Percentiles rank a stretch among this genome's conserved stretches.
phyloP scores from a whole-genome alignment of 179 eudicot species.

The Silene noctiflora region DNA sequence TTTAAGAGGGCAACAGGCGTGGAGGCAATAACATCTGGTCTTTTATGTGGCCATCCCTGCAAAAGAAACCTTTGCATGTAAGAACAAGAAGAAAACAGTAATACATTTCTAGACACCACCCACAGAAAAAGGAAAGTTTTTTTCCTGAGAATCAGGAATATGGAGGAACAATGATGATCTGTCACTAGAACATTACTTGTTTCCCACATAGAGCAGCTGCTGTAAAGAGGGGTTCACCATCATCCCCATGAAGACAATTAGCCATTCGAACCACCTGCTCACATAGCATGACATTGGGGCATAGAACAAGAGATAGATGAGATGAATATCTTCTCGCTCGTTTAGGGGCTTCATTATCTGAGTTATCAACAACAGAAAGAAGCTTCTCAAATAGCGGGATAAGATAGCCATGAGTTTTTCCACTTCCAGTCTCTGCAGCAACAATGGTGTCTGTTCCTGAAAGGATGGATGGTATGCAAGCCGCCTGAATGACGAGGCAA shows the following conservation, averaged over 20 bases:
- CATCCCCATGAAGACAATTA: constrained; percentile 50
- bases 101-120: too few relatives aligned
- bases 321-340: constrained; percentile 25
- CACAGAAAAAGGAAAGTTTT: not conserved
- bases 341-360: constrained; percentile 27
- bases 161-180: too few relatives aligned
- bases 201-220: constrained; percentile 86
- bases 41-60: constrained; percentile 85
- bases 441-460: constrained; percentile 73
- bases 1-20: constrained; percentile 90
- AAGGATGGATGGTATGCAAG: constrained; percentile 78
- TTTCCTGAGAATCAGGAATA: not conserved
- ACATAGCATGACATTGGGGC: constrained; percentile 96
- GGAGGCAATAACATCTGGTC: constrained; percentile 79
- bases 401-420: constrained; percentile 90
- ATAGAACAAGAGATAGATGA: constrained; percentile 63
- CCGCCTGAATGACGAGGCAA: constrained; percentile 63
- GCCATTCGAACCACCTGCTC: constrained; percentile 99
- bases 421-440: constrained; percentile 98
- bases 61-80: constrained; percentile 17
- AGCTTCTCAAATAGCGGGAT: constrained; percentile 75
- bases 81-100: constrained; percentile 6
- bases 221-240: constrained; percentile 63
- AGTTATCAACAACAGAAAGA: constrained; percentile 24
- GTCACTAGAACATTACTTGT: constrained; percentile 44